Conservation (phyloP, 345 rosid genomes). For the Alliaria petiolata region DNA sequence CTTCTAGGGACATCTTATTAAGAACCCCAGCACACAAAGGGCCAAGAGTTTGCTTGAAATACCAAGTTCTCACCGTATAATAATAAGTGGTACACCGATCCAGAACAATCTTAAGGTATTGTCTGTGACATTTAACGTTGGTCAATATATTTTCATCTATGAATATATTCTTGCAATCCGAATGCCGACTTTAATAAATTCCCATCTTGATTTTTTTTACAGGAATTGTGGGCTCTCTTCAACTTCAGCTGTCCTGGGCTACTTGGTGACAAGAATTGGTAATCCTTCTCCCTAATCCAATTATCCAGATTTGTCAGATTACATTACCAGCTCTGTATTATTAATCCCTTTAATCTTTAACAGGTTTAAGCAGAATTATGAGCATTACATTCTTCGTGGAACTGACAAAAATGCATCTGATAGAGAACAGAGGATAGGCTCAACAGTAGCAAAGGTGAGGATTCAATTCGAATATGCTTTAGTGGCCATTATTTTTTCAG, state of each 20-base stretch:
- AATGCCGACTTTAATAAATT: neutral
- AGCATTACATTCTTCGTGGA: conserved; percentile 73
- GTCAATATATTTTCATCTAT: neutral
- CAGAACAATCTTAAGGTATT: conserved; percentile 95
- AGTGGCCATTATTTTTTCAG: neutral
- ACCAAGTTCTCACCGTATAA: conserved; percentile 82
- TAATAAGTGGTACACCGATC: conserved; percentile 94
- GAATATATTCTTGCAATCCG: neutral
- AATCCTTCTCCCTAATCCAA: conserved; percentile 25
- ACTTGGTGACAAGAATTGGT: conserved; percentile 84
- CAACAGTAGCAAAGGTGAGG: conserved; percentile 88
- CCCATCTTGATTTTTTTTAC: conserved; percentile 21
- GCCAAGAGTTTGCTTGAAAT: conserved; percentile 97
- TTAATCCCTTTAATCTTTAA: conserved; percentile 13
- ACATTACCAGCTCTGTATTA: conserved; percentile 17
- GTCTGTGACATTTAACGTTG: conserved; percentile 11
- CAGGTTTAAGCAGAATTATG: conserved; percentile 89
- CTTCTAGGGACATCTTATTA: conserved; percentile 89
- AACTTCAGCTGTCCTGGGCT: conserved; percentile 89
- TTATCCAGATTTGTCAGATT: neutral
- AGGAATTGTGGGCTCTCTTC: conserved; percentile 98
- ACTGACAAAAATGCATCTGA: conserved; percentile 90
- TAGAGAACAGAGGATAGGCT: conserved; percentile 86
- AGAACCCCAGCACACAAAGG: conserved; percentile 95
- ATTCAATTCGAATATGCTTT: neutral